Conservation (phyloP, 2,329 filamentous ascomycete species). For the Fusarium chuoi region DNA sequence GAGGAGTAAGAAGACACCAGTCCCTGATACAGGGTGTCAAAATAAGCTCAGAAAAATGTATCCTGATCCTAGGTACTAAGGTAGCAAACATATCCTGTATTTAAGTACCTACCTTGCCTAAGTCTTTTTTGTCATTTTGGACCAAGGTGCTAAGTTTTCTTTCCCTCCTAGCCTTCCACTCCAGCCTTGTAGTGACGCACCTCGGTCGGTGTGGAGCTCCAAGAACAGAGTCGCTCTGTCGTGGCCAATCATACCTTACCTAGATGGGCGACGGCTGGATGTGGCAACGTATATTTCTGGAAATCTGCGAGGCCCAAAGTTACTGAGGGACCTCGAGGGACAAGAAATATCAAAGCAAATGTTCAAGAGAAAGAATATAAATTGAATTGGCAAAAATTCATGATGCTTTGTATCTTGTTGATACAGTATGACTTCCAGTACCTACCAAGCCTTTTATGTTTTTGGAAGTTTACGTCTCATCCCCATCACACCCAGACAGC, state of each 20-base stretch:
- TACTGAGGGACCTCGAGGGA: not conserved
- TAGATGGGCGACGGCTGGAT: not conserved
- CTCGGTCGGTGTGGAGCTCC: not conserved
- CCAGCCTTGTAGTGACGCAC: constrained; percentile 36
- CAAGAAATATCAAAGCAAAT: not conserved
- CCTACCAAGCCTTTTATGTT: not conserved
- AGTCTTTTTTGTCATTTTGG: not conserved
- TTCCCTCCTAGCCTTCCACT: constrained; percentile 1
- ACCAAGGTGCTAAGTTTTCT: not conserved
- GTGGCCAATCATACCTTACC: constrained; percentile 12
- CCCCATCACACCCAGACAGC: not conserved
- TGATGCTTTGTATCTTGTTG: not conserved
- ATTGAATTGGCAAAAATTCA: no score
- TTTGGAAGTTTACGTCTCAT: not conserved
- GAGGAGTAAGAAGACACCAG: not conserved
- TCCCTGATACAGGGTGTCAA: not conserved
- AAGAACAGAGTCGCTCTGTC: not conserved
- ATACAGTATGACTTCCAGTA: not conserved
- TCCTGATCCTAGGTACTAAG: no score
- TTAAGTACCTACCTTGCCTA: no score
- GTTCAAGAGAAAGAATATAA: not conserved
- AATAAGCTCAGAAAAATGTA: not conserved
- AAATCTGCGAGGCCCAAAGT: not conserved
- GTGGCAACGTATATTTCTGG: not conserved
- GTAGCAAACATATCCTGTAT: not conserved